Conservation (phyloP, 2,329 filamentous ascomycete species). For the Phaeosphaeriaceae sp. region DNA sequence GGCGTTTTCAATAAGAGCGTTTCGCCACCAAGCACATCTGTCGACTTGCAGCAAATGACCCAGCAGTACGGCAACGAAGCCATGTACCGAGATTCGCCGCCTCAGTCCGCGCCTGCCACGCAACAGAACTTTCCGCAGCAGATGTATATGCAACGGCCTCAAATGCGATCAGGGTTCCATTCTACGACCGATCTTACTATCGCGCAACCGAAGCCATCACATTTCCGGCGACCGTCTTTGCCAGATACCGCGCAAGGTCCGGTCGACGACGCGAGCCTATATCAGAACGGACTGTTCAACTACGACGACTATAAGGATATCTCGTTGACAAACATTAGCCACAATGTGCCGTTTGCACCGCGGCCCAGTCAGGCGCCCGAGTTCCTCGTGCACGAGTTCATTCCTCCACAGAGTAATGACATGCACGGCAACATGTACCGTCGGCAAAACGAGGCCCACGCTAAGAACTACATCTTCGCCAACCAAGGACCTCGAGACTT, state of each 20-base stretch:
- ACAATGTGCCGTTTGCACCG: slow-evolving; percentile 43
- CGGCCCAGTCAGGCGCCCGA: slow-evolving; percentile 35
- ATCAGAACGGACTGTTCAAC: slow-evolving; percentile 29
- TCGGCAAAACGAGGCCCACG: slow-evolving; percentile 39
- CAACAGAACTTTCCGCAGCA: slow-evolving; percentile 54
- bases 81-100: slow-evolving; percentile 56
- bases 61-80: slow-evolving; percentile 41
- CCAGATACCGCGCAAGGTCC: slow-evolving; percentile 37
- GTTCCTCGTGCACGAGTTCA: slow-evolving; percentile 57
- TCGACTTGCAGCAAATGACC: slow-evolving; percentile 39
- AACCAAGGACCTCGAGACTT: slow-evolving; percentile 57
- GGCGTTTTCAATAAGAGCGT: slow-evolving; percentile 43
- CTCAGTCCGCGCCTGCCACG: slow-evolving; percentile 59
- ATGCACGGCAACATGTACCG: slow-evolving; percentile 35
- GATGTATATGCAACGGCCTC: slow-evolving; percentile 45
- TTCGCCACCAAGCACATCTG: slow-evolving; percentile 57
- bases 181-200: slow-evolving; percentile 44
- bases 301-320: slow-evolving; percentile 40
- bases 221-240: slow-evolving; percentile 46
- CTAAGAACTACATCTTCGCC: slow-evolving; percentile 57
- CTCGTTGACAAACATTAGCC: slow-evolving; percentile 36
- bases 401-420: slow-evolving; percentile 51
- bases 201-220: slow-evolving; percentile 45
- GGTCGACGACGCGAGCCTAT: slow-evolving; percentile 31
- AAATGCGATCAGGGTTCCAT: slow-evolving; percentile 41